Evolutionary conservation across 345 rosid species (phyloP).

Genomic region (Gossypium bickii): DNA sequence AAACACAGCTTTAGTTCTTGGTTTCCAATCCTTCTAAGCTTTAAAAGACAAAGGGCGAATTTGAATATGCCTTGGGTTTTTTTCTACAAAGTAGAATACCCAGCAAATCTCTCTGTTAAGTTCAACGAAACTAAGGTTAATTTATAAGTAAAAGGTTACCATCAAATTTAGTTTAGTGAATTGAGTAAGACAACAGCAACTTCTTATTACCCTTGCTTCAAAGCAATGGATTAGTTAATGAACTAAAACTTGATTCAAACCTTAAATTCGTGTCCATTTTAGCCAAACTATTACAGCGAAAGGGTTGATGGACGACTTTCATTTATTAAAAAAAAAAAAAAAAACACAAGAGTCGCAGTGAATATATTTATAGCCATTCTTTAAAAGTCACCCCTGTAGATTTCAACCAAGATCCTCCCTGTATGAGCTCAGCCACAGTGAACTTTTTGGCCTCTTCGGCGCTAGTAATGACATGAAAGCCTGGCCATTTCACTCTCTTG

Average conservation of each 20-base stretch:
- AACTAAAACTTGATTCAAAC: background rate
- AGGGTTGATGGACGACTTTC: background rate
- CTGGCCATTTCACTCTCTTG: slow-evolving; percentile 62
- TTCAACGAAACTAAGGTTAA: background rate
- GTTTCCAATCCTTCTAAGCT: slow-evolving; percentile 8
- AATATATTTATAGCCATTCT: slow-evolving; percentile 39
- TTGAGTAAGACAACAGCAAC: background rate
- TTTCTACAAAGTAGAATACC: background rate
- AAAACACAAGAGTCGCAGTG: background rate
- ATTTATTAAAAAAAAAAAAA: background rate
- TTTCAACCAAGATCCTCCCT: slow-evolving; percentile 67
- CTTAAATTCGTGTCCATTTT: background rate
- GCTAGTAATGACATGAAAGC: slow-evolving; percentile 47
- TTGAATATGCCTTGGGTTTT: too few relatives aligned
- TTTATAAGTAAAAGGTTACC: slow-evolving; percentile 1
- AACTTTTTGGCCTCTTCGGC: slow-evolving; percentile 54
- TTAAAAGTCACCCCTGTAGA: slow-evolving; percentile 61
- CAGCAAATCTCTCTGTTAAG: background rate
- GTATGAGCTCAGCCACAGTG: slow-evolving; percentile 67
- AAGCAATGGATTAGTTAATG: slow-evolving; percentile 9
- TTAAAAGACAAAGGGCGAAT: background rate
- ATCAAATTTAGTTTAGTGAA: background rate
- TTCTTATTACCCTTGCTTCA: slow-evolving; percentile 2
- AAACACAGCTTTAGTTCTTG: slow-evolving; percentile 19
- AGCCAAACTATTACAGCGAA: background rate